Evolutionary conservation across 108 stramenopile species (phyloP), one percentile per base, ranked within the genome.

Genomic region (Nitzschia putrida): DNA sequence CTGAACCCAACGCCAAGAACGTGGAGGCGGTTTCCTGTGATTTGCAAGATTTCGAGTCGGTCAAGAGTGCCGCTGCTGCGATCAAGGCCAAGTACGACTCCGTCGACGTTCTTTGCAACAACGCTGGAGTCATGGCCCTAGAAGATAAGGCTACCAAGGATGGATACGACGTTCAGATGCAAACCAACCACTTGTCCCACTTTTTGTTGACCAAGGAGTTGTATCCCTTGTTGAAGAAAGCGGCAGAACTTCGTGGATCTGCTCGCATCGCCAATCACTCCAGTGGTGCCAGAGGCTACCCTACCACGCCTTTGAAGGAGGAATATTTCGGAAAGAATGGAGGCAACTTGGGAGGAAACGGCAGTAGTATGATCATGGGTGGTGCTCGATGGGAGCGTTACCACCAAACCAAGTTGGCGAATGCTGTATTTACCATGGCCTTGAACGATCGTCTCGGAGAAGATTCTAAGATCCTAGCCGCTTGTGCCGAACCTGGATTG

Each of bases 81-180:
- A 73, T 84, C 69, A 73, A 71, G 34, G 39, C 41, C 53, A 73
- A 71, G 53, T 76, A 71, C 53, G 26, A 40, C 21, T 49, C 53
- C 20, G 39, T 80, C 42, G 64, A 80, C 55, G 77, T 77, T n/a
- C 61, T 84, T 11, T 71, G 60, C 18, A 69, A 69, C 66, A 80
- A 80, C 43, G 89, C 89, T 5, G 89, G 89, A 8, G 72, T 90
- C 58, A 85, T 87, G 84, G 80, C 73, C 7, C 42, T 14, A 14
- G 40, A 54, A 7, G 82, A 85, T 40, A 37, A 71, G 16, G 69
- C 72, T 0, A 87, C 80, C 7, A 21, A 16, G 29, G 89, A 90
- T 53, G 89, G 89, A 39, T 83, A 74, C 45, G 89, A 90, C 45
- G 29, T 58, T 18, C 78, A 83, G 25, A 81, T 85, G 80, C 78